These are phyloP conservation scores for Chamaenerion angustifolium DNA, from an alignment of 345 rosid species.

Conservation along the genomic window DNA sequence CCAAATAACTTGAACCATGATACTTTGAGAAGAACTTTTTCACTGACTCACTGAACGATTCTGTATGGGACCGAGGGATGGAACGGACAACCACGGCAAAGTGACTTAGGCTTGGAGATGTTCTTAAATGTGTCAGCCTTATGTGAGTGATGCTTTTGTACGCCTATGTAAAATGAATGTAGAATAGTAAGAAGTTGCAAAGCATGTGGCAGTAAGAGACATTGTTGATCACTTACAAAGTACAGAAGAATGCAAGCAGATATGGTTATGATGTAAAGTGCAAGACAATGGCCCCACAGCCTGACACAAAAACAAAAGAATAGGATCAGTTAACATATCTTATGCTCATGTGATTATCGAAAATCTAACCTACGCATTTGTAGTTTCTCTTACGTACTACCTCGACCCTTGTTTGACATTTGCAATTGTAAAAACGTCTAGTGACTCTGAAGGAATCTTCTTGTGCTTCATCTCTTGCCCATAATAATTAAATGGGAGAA, in stretches of 20 bases:
- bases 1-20: conserved; percentile 64
- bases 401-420: conserved; percentile 65
- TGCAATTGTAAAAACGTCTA: conserved; percentile 59
- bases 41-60: conserved; percentile 63
- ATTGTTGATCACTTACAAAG: conserved; percentile 42
- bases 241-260: conserved; percentile 72
- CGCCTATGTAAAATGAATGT: conserved; percentile 34
- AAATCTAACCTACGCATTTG: background rate
- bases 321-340: background rate
- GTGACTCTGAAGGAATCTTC: conserved; percentile 37
- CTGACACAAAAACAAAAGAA: conserved; percentile 25
- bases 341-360: background rate
- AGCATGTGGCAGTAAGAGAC: background rate
- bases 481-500: conserved; percentile 79
- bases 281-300: conserved; percentile 86
- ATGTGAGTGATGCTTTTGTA: conserved; percentile 53
- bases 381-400: conserved; percentile 35
- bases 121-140: conserved; percentile 55
- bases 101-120: conserved; percentile 54
- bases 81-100: conserved; percentile 80
- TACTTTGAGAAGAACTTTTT: conserved; percentile 45
- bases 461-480: conserved; percentile 55
- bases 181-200: background rate
- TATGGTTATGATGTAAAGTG: conserved; percentile 57
- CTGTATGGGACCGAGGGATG: conserved; percentile 51